phyloP scores from a whole-genome alignment of 2,329 filamentous ascomycete species.

The Dendrostoma leiphaemia region DNA sequence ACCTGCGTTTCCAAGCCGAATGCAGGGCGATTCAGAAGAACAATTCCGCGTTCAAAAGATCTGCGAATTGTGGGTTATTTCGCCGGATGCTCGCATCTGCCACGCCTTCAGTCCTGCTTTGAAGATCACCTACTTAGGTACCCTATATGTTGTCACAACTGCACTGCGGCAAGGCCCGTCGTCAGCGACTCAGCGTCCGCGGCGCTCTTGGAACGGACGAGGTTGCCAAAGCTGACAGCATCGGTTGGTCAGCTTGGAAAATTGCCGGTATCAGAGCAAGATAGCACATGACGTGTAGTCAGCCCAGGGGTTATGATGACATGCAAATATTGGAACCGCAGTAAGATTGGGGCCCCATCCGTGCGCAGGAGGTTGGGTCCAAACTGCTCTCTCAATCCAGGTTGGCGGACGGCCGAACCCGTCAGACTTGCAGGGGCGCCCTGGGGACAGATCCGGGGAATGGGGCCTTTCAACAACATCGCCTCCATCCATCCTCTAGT shows the following conservation, averaged over 20 bases:
- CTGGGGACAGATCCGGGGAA: not conserved
- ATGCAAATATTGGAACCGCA: not conserved
- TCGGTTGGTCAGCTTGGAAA: no score
- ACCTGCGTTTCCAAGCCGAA: not conserved
- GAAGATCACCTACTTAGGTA: no score
- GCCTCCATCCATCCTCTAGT: no score
- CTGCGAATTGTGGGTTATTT: not conserved
- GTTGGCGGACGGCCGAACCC: conserved; percentile 10
- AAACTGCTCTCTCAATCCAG: conserved; percentile 2
- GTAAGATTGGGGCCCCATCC: conserved; percentile 11
- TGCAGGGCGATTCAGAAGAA: conserved; percentile 4
- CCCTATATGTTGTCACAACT: no score
- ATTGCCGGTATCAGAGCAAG: not conserved
- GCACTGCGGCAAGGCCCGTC: no score
- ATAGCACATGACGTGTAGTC: not conserved
- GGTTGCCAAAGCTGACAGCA: not conserved
- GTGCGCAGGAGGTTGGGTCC: conserved; percentile 4
- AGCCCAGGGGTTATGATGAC: not conserved
- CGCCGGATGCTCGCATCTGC: conserved; percentile 2
- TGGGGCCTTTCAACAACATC: no score
- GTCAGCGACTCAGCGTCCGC: no score
- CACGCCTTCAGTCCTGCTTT: no score
- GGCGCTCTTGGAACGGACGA: not conserved
- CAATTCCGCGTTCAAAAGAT: not conserved
- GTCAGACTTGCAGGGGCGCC: not conserved